Evolutionary conservation across 306 rosid species (phyloP), one percentile per base, ranked within the genome.

Genomic region (Citrullus amarus): DNA sequence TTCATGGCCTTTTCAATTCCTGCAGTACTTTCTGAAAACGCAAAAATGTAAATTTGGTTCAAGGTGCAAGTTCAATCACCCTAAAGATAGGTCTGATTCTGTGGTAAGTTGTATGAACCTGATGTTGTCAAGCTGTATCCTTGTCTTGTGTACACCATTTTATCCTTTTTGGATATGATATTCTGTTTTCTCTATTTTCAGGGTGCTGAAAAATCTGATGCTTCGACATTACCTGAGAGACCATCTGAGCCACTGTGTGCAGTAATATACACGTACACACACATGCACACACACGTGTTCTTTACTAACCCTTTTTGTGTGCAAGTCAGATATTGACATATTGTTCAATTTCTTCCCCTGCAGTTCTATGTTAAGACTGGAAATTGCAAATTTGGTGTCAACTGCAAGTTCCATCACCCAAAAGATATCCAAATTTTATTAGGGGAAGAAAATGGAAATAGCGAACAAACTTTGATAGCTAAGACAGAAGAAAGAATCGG

Each of bases 311-410:
- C 3, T 73, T 72, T 73, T 14, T 9, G 77, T 34, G 44, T 48
- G 32, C 76, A 44, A 8, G 77, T 72, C 55, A n/a, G 54, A 73
- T 30, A 30, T 79, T 62, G 58, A 10, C 17, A 14, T 18, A 44
- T 66, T 60, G 75, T 38, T 56, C 34, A 41, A 65, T 76, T 74
- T 71, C 75, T 22, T 44, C 41, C 22, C 81, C 75, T 79, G 67
- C 89, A 95, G 99, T 95, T 95, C 89, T 95, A 95, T 88, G 74
- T 92, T 92, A 95, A 92, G 86, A 92, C 96, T 54, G 98, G 99
- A 85, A 86, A 69, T 59, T 92, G 99, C 81, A 95, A 91, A 79
- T 92, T 84, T 85, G 96, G 99, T 79, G 79, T 84, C 67, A 81
- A 90, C 76, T 95, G 97, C 86, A 95, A 88, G 83, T 95, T 95